These are phyloP conservation scores for Symbiodinium pilosum DNA, from an alignment of 73 alveolate species.

Conservation along the genomic window DNA sequence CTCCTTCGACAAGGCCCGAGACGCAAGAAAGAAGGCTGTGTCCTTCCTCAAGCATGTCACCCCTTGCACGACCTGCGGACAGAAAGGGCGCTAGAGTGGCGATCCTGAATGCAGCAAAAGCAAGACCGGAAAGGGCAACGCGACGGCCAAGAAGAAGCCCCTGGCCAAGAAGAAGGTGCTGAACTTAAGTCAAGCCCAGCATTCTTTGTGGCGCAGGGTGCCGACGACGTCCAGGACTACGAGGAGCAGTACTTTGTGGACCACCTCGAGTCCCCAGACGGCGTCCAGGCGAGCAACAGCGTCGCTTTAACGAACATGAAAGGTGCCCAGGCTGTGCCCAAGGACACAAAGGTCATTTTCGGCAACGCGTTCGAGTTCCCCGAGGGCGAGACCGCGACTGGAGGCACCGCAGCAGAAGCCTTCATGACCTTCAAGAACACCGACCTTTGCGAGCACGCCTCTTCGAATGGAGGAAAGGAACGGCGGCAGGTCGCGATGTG, in stretches of 20 bases:
- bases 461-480: neutral
- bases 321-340: no score
- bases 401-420: no score
- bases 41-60: neutral
- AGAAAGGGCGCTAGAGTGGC: neutral
- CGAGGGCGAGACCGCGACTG: neutral
- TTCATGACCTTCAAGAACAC: neutral
- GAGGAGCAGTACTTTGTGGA: neutral
- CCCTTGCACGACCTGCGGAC: neutral
- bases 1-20: slow-evolving; percentile 5
- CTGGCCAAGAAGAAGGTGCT: neutral
- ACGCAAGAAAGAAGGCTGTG: neutral
- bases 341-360: neutral
- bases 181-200: neutral
- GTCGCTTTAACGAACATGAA: no score
- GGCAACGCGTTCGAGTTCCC: neutral
- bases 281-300: neutral
- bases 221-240: neutral
- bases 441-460: neutral
- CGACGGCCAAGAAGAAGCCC: neutral
- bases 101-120: neutral
- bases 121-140: neutral
- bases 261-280: neutral
- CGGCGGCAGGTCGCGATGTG: neutral
- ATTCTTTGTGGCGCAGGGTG: neutral